Percentiles rank a stretch among this genome's conserved stretches.
phyloP scores from a whole-genome alignment of 2,329 filamentous ascomycete species.

The Sclerotinia nivalis region DNA sequence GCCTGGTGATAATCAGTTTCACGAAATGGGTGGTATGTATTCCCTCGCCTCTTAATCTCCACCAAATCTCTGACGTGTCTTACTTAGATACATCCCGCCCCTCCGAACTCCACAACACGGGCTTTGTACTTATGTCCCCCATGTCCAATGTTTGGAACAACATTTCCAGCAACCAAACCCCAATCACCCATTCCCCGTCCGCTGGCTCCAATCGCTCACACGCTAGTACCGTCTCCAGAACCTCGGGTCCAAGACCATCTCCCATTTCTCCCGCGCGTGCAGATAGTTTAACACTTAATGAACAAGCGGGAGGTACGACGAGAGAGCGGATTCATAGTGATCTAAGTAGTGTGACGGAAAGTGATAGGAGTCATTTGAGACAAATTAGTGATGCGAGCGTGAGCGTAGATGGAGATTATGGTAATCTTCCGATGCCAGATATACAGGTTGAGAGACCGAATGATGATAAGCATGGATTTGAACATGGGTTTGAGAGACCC shows the following conservation, averaged over 20 bases:
- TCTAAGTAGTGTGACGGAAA: slow-evolving; percentile 30
- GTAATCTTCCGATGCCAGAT: neutral
- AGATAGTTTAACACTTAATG: slow-evolving; percentile 29
- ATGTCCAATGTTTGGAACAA: slow-evolving; percentile 17
- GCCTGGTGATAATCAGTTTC: slow-evolving; percentile 36
- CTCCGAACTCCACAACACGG: slow-evolving; percentile 31
- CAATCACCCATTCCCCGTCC: slow-evolving; percentile 27
- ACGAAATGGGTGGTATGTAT: slow-evolving; percentile 42
- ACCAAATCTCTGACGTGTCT: slow-evolving; percentile 3
- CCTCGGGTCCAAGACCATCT: slow-evolving; percentile 29
- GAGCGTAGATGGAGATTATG: slow-evolving; percentile 29
- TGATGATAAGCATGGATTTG: neutral
- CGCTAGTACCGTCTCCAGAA: slow-evolving; percentile 30
- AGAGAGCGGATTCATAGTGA: slow-evolving; percentile 23
- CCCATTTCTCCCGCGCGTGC: slow-evolving; percentile 25
- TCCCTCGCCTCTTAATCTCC: slow-evolving; percentile 6
- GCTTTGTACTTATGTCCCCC: slow-evolving; percentile 26
- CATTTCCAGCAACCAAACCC: slow-evolving; percentile 4
- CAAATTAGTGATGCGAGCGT: slow-evolving; percentile 37
- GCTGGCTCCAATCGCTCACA: slow-evolving; percentile 26
- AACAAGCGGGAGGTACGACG: neutral
- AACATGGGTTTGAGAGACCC: neutral
- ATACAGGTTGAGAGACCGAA: neutral
- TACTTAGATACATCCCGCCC: slow-evolving; percentile 34
- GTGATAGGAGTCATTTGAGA: slow-evolving; percentile 32